A percentile compares a stretch with the other conserved stretches of the same genome.
These are phyloP conservation scores for Boletus calvinii DNA, from an alignment of 1,284 basidiomycete genomes.

Conservation along the genomic window DNA sequence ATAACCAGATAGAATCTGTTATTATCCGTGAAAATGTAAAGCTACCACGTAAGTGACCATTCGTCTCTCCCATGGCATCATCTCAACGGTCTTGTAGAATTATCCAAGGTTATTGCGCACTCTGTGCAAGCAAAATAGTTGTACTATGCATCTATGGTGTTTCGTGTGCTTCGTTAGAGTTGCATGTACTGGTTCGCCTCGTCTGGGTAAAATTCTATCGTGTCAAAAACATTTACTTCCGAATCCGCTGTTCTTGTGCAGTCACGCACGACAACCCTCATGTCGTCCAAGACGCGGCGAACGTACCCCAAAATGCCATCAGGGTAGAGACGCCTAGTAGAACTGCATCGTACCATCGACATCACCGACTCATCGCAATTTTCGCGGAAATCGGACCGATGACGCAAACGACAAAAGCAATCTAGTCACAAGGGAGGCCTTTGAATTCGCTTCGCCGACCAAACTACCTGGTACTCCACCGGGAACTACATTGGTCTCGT, in stretches of 20 bases:
- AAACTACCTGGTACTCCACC: no score
- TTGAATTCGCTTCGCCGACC: no score
- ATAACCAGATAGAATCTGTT: constrained; percentile 94
- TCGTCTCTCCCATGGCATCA: constrained; percentile 1
- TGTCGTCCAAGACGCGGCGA: constrained; percentile 56
- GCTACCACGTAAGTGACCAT: constrained; percentile 70
- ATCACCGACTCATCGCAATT: constrained; percentile 52
- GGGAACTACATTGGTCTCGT: no score
- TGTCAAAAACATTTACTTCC: background rate
- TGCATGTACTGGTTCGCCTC: background rate
- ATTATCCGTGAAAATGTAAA: constrained; percentile 90
- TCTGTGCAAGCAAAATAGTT: constrained; percentile 46
- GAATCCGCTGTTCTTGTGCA: background rate
- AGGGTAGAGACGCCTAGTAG: constrained; percentile 55
- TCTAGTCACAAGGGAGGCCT: no score
- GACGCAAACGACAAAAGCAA: constrained; percentile 79
- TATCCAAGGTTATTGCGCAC: constrained; percentile 81
- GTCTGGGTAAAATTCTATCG: background rate
- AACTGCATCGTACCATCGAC: constrained; percentile 50
- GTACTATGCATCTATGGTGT: background rate
- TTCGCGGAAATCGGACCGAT: constrained; percentile 76
- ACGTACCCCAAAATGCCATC: constrained; percentile 81
- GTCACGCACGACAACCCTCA: constrained; percentile 13
- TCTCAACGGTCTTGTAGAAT: constrained; percentile 50
- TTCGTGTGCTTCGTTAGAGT: constrained; percentile 7